Evolutionary conservation across 2,329 filamentous ascomycete genomes (phyloP).

Genomic region (Fusarium piperis): DNA sequence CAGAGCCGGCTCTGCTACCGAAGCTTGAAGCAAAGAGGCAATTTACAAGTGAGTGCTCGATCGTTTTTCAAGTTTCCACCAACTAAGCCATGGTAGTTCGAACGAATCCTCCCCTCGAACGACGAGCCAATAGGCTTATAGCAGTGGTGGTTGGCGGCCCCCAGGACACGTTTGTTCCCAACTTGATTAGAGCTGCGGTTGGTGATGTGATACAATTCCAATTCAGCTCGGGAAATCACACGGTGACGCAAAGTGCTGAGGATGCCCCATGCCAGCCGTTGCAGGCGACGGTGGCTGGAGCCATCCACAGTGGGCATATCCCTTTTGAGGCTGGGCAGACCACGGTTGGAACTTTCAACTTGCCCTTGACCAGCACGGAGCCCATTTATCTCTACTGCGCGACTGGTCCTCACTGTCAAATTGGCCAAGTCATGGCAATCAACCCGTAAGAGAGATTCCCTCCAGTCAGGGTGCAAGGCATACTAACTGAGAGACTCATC

Average conservation of each 20-base stretch:
- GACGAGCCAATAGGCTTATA: constrained; percentile 34
- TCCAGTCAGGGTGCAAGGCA: too few species aligned
- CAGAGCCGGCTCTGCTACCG: not conserved
- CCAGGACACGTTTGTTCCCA: constrained; percentile 52
- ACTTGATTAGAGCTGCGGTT: constrained; percentile 45
- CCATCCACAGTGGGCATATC: constrained; percentile 54
- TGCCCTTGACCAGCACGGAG: constrained; percentile 55
- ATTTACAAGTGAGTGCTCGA: constrained; percentile 4
- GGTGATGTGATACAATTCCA: constrained; percentile 56
- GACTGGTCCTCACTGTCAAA: constrained; percentile 58
- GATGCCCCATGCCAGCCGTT: constrained; percentile 51
- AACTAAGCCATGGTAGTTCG: constrained; percentile 11
- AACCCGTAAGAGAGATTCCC: constrained; percentile 51
- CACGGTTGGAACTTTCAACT: constrained; percentile 56
- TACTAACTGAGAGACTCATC: not conserved
- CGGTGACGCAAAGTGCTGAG: constrained; percentile 52
- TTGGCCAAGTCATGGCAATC: constrained; percentile 61
- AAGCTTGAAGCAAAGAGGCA: not conserved
- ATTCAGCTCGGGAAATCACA: constrained; percentile 56
- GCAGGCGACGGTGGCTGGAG: constrained; percentile 44
- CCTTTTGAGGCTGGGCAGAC: constrained; percentile 49
- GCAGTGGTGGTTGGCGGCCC: constrained; percentile 51
- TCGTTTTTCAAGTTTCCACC: not conserved
- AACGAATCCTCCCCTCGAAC: constrained; percentile 7
- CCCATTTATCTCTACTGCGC: constrained; percentile 63